These are phyloP conservation scores for Nakazawaea anatomiae DNA, from an alignment of 805 yeast genomes.

Conservation along the genomic window DNA sequence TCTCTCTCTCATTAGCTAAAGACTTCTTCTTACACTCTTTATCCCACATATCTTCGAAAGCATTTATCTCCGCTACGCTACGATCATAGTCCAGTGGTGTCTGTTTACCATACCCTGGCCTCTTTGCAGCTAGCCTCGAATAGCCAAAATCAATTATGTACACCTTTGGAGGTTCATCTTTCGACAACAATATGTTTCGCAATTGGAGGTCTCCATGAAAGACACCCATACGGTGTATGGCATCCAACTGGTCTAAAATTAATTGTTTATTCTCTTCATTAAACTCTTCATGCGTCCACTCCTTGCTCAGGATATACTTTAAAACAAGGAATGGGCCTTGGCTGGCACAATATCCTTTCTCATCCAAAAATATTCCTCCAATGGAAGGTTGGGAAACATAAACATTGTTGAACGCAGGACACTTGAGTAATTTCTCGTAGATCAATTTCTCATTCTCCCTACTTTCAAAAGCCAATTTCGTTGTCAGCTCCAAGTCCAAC, in stretches of 20 bases:
- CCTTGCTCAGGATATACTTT: no score
- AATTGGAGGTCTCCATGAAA: background rate
- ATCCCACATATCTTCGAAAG: background rate
- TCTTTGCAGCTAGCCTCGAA: background rate
- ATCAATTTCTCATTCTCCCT: background rate
- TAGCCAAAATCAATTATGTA: background rate
- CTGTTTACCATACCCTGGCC: background rate
- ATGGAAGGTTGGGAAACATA: background rate
- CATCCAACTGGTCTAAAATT: background rate
- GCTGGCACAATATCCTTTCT: background rate
- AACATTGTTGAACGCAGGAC: background rate
- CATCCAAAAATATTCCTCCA: background rate
- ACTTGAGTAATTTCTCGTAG: background rate
- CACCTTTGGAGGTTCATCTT: background rate
- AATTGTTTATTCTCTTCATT: background rate
- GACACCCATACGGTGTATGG: background rate
- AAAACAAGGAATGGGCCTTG: background rate
- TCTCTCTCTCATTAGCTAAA: no score
- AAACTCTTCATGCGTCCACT: background rate
- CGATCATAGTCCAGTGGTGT: background rate
- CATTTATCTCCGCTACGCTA: background rate
- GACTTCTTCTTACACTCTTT: no score
- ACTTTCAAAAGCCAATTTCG: background rate
- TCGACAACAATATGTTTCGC: background rate
- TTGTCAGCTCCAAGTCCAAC: background rate